These are phyloP conservation scores for Sarocladium strictum DNA, from an alignment of 2,329 filamentous ascomycete genomes.

Conservation along the genomic window DNA sequence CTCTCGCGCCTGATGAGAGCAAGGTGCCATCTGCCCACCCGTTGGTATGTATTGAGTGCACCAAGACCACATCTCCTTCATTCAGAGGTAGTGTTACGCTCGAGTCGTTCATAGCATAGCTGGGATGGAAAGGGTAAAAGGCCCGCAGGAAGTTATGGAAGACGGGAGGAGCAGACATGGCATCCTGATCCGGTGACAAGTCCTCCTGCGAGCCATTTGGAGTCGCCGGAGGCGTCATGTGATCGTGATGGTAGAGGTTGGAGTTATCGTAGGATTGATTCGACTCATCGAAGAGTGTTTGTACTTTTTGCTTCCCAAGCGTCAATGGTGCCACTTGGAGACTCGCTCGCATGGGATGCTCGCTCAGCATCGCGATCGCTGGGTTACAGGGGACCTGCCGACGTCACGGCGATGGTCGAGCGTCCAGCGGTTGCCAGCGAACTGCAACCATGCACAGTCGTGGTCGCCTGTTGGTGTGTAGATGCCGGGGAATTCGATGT, in stretches of 20 bases:
- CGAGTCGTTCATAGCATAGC: slow-evolving; percentile 68
- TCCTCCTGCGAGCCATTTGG: slow-evolving; percentile 63
- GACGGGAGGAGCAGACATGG: slow-evolving; percentile 45
- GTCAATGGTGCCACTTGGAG: slow-evolving; percentile 55
- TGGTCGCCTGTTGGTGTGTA: not conserved
- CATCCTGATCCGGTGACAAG: slow-evolving; percentile 30
- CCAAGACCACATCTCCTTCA: slow-evolving; percentile 85
- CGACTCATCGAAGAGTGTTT: slow-evolving; percentile 23
- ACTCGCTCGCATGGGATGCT: slow-evolving; percentile 47
- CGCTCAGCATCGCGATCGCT: slow-evolving; percentile 30
- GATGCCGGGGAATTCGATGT: not conserved
- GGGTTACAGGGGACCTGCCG: not conserved
- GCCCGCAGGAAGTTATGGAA: slow-evolving; percentile 95
- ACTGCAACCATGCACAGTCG: not conserved
- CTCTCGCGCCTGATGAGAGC: slow-evolving; percentile 75
- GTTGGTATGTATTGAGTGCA: slow-evolving; percentile 96
- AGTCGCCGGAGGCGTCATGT: slow-evolving; percentile 74
- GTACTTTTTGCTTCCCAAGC: slow-evolving; percentile 38
- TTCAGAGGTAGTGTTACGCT: slow-evolving; percentile 85
- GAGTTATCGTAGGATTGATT: slow-evolving; percentile 25
- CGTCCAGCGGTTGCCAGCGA: not conserved
- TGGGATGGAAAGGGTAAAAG: slow-evolving; percentile 86
- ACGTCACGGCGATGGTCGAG: not conserved
- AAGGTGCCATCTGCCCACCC: slow-evolving; percentile 97
- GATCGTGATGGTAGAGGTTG: slow-evolving; percentile 39